Evolutionary conservation across 2,329 filamentous ascomycete genomes (phyloP), one percentile per base, ranked within the genome.

Genomic region (Xenosphaeropsis pyriputrescens): DNA sequence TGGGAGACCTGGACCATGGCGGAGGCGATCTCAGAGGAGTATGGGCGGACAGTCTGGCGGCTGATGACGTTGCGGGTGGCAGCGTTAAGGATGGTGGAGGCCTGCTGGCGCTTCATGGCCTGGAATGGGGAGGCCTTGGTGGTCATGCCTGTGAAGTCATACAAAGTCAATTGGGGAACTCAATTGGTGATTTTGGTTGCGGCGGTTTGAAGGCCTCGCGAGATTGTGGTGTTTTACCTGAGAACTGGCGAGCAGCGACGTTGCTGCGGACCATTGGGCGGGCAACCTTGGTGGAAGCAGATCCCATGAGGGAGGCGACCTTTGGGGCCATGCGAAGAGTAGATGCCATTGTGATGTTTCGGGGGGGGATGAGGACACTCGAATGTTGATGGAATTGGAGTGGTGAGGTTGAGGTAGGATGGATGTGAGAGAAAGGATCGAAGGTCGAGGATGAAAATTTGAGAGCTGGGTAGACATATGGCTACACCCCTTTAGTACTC

Each of bases 1-100:
- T 85, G 82, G 66, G 82, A 86, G 68, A 85, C 81, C 74, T 86
- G 80, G 63, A 88, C 82, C 71, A 88, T 79, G 65, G 82, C 82
- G 64, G 81, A 72, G 68, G 82, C 81, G 65, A 88, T 83, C 77
- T 88, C 82, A 59, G 82, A 86, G 58, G 79, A 85, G 79, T 86
- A 88, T 62, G 77, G 74, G 60, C 81, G 81, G 22, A 26, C 22
- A 62, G 60, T 57, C 64, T 74, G 69, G 65, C 72, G 72, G 60
- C 67, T 67, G 62, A 72, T 71, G 63, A 44, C 38, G 39, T 49
- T 46, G 31, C 41, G 47, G 41, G 44, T 48, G 41, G 47, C 46
- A 35, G 70, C 65, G 65, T 73, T 71, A 65, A 80, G 63, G 67
- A 79, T 70, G 61, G 67, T 69, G 57, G 70, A 68, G 51, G 68